Conservation (phyloP, 805 yeast genomes). For the Yarrowia deformans region DNA sequence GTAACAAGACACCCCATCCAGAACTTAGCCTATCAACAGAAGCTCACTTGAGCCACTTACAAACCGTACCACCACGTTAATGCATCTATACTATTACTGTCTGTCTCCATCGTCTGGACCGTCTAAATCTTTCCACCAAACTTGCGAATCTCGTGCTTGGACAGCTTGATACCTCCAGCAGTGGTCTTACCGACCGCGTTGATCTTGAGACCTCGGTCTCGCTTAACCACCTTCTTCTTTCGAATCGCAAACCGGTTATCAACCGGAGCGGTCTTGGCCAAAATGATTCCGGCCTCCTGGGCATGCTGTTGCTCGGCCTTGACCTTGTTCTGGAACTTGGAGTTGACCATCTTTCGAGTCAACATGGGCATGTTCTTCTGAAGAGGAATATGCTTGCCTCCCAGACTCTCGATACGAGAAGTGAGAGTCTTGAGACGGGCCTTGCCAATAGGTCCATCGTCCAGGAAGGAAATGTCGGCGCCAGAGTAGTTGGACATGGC, state of each 20-base stretch:
- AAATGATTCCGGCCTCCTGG: conserved; percentile 85
- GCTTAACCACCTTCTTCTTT: conserved; percentile 56
- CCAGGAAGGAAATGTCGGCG: conserved; percentile 49
- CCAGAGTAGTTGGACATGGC: conserved; percentile 44
- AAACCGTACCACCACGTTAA: no score
- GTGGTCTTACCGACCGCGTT: conserved; percentile 79
- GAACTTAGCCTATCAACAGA: no score
- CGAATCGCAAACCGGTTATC: conserved; percentile 35
- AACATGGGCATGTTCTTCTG: conserved; percentile 88
- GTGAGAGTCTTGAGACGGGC: conserved; percentile 51
- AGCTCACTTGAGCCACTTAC: no score
- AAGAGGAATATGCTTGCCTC: conserved; percentile 46
- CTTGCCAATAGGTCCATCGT: conserved; percentile 52
- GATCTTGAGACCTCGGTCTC: conserved; percentile 83
- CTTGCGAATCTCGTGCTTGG: conserved; percentile 67
- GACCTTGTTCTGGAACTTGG: conserved; percentile 59
- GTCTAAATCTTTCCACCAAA: conserved; percentile 38
- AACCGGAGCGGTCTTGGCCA: conserved; percentile 57
- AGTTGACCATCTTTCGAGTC: conserved; percentile 83
- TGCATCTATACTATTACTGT: no score
- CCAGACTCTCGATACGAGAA: conserved; percentile 48
- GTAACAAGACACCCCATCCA: no score
- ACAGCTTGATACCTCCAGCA: conserved; percentile 75
- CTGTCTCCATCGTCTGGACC: background rate
- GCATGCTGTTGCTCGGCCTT: conserved; percentile 76